These are phyloP conservation scores for Byssothecium circinans DNA, from an alignment of 2,329 filamentous ascomycete species.

Conservation along the genomic window DNA sequence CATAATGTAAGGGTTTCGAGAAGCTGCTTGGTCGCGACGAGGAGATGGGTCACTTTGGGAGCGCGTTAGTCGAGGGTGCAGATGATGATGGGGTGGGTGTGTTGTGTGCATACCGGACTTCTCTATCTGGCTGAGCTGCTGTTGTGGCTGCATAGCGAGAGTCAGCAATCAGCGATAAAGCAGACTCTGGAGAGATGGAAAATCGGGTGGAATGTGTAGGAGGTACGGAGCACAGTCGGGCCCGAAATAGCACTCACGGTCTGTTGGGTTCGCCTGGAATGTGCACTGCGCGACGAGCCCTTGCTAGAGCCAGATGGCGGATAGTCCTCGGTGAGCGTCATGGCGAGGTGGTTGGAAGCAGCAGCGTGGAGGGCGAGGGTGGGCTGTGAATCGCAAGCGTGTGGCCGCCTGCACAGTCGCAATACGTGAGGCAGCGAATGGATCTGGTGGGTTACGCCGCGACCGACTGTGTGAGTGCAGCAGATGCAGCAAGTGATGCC, in stretches of 20 bases:
- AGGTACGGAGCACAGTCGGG: neutral
- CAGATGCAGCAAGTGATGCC: too few species aligned
- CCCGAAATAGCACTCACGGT: conserved; percentile 34
- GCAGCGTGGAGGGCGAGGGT: conserved; percentile 21
- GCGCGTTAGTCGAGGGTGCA: neutral
- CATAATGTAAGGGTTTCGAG: conserved; percentile 97
- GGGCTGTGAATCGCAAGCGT: conserved; percentile 20
- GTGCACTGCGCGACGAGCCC: conserved; percentile 64
- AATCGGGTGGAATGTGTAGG: conserved; percentile 10
- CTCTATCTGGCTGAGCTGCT: conserved; percentile 93
- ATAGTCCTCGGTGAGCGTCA: conserved; percentile 32
- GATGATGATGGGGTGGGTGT: neutral
- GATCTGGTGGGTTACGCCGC: conserved; percentile 6
- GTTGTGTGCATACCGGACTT: conserved; percentile 61
- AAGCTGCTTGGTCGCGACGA: conserved; percentile 96
- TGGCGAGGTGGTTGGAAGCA: conserved; percentile 10
- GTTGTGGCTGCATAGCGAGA: conserved; percentile 57
- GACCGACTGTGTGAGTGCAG: too few species aligned
- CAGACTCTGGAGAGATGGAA: conserved; percentile 2
- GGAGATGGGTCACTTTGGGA: conserved; percentile 69
- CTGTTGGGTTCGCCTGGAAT: conserved; percentile 41
- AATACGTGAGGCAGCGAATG: conserved; percentile 17
- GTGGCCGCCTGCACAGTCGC: neutral
- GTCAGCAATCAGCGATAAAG: conserved; percentile 21
- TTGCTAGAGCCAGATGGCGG: conserved; percentile 47